phyloP scores from a whole-genome alignment of 352 stramenopile genomes.

The Stramenopiles sp. region DNA sequence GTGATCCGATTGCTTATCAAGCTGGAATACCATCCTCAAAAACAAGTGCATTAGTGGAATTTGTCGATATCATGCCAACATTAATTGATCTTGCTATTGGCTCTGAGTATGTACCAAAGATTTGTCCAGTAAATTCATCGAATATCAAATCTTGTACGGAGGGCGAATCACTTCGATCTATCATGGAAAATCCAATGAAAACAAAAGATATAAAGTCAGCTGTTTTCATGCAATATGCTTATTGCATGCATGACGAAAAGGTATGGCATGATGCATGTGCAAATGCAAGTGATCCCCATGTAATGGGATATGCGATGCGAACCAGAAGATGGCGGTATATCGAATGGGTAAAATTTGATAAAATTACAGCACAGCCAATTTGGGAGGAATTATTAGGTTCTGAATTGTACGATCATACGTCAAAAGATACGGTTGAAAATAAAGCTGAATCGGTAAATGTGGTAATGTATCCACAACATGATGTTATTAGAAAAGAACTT shows the following conservation, averaged over 20 bases:
- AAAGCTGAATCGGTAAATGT: conserved; percentile 12
- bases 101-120: no score
- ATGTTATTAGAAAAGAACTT: background rate
- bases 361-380: background rate
- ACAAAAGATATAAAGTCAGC: background rate
- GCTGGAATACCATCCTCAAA: background rate
- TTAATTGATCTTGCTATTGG: background rate
- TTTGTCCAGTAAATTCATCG: no score
- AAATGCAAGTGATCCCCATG: background rate
- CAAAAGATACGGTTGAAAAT: background rate
- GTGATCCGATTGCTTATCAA: background rate
- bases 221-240: background rate
- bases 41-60: background rate
- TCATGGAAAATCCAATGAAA: no score
- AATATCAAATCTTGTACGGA: no score
- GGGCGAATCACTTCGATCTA: no score
- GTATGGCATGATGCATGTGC: background rate
- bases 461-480: background rate
- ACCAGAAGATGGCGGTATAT: conserved; percentile 13
- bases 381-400: conserved; percentile 10
- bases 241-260: no score
- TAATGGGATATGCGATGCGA: conserved; percentile 15
- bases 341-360: conserved; percentile 12
- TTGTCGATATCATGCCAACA: background rate
- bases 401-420: conserved; percentile 16